Conservation (phyloP, 768 basidiomycete species). For the Trametes villosa region DNA sequence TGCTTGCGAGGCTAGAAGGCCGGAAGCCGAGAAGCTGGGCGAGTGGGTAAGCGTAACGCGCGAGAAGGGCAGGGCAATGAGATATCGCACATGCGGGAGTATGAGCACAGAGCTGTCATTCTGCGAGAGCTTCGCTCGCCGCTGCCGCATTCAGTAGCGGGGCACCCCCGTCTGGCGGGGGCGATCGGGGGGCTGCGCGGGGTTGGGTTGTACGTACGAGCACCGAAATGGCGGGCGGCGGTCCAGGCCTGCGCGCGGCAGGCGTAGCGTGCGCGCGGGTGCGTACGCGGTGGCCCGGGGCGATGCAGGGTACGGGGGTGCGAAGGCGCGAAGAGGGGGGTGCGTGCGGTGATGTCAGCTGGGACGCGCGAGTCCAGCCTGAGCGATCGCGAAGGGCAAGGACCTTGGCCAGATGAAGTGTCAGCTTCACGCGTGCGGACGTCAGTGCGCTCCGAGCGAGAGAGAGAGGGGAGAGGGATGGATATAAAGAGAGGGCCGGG, state of each 20-base stretch:
- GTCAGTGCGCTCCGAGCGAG: background rate
- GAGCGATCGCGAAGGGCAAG: conserved; percentile 7
- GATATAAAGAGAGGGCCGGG: background rate
- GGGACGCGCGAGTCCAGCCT: conserved; percentile 1
- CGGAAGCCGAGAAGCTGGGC: conserved; percentile 3
- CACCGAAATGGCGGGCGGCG: conserved; percentile 1
- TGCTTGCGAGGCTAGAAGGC: background rate
- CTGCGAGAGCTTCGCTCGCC: background rate
- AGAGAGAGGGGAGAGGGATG: background rate
- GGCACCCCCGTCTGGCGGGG: background rate
- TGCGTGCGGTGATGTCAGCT: conserved; percentile 15
- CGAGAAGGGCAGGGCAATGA: background rate
- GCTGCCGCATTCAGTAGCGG: conserved; percentile 4
- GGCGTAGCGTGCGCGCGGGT: background rate
- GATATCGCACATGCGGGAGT: background rate
- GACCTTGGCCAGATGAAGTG: conserved; percentile 3
- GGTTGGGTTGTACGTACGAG: conserved; percentile 15
- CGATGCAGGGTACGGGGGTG: background rate
- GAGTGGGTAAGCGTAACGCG: conserved; percentile 4
- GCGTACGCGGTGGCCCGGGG: background rate
- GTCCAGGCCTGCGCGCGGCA: conserved; percentile 7
- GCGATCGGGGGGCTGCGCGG: conserved; percentile 2
- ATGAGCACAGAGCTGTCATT: background rate
- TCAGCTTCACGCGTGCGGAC: background rate
- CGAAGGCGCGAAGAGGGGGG: conserved; percentile 1